Percentiles rank a stretch among this genome's conserved stretches.
phyloP scores from a whole-genome alignment of 176 grass and related monocot species.

The Hsuehochloa calcarea region DNA sequence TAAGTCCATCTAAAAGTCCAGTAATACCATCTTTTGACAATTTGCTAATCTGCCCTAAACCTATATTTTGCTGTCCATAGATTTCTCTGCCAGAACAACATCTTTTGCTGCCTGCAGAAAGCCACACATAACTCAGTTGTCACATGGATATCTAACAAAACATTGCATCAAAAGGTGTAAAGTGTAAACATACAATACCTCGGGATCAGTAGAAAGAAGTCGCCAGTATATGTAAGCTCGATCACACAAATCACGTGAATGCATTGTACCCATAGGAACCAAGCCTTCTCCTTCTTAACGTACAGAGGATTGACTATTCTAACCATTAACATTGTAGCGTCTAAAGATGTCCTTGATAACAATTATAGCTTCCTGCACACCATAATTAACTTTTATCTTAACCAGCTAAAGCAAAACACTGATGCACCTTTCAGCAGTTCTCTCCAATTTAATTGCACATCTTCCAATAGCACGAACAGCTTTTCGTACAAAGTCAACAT shows the following conservation, averaged over 20 bases:
- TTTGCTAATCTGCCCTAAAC: no score
- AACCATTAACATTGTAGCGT: slow-evolving; percentile 33
- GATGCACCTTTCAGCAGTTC: slow-evolving; percentile 92
- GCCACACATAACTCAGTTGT: slow-evolving; percentile 6
- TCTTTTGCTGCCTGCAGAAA: slow-evolving; percentile 85
- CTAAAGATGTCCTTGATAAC: slow-evolving; percentile 99
- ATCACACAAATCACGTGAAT: slow-evolving; percentile 64
- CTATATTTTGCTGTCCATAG: slow-evolving; percentile 24
- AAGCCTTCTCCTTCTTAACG: neutral
- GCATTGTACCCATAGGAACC: neutral
- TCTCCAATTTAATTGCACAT: slow-evolving; percentile 96
- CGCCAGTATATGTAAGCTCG: slow-evolving; percentile 99
- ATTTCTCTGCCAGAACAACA: slow-evolving; percentile 96
- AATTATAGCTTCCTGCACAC: slow-evolving; percentile 98
- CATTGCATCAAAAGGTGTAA: neutral
- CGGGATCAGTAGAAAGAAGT: slow-evolving; percentile 98
- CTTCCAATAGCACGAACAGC: slow-evolving; percentile 97
- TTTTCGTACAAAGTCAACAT: slow-evolving; percentile 98
- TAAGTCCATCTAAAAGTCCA: no score
- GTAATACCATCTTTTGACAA: no score
- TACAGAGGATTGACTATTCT: neutral
- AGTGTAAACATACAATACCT: slow-evolving; percentile 55
- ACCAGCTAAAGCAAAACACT: slow-evolving; percentile 97
- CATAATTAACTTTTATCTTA: slow-evolving; percentile 99
- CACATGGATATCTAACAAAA: slow-evolving; percentile 23